Percentiles rank a stretch among this genome's conserved stretches.
phyloP scores from a whole-genome alignment of 345 rosid species.

The Citrus hindsii region DNA sequence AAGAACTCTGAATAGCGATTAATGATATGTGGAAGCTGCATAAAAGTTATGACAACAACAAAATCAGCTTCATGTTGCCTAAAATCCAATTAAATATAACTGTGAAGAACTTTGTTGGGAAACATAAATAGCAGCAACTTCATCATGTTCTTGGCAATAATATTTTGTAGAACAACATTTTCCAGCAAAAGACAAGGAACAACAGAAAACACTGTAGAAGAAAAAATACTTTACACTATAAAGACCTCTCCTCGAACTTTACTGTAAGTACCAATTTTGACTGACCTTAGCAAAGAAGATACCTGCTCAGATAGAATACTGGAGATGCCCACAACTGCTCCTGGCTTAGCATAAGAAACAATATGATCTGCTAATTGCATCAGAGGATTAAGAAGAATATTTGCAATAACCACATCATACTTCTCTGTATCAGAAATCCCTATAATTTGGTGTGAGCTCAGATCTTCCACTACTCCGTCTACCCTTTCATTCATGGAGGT shows the following conservation, averaged over 20 bases:
- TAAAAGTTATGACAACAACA: not conserved
- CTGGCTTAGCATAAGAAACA: constrained; percentile 66
- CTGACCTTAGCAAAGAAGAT: constrained; percentile 3
- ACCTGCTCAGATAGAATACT: constrained; percentile 86
- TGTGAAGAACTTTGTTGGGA: not conserved
- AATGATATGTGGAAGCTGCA: constrained; percentile 56
- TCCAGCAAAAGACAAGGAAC: not conserved
- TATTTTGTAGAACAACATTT: not conserved
- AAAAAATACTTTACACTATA: not conserved
- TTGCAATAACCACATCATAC: constrained; percentile 73
- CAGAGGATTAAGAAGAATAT: constrained; percentile 76
- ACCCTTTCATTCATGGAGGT: constrained; percentile 3
- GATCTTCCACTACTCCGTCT: constrained; percentile 12
- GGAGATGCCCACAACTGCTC: constrained; percentile 58
- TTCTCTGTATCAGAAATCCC: constrained; percentile 25
- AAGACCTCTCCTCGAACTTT: no score
- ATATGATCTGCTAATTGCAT: constrained; percentile 68
- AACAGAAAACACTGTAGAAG: not conserved
- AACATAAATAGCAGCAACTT: not conserved
- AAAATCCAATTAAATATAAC: not conserved
- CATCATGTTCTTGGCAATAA: no score
- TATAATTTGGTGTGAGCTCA: constrained; percentile 19
- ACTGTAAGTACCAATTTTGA: not conserved
- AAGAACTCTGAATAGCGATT: constrained; percentile 54
- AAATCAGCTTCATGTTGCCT: constrained; percentile 1